Percentiles rank a stretch among this genome's conserved stretches.
These are phyloP conservation scores for Ogataea zsoltii DNA, from an alignment of 805 yeast genomes.

Conservation along the genomic window DNA sequence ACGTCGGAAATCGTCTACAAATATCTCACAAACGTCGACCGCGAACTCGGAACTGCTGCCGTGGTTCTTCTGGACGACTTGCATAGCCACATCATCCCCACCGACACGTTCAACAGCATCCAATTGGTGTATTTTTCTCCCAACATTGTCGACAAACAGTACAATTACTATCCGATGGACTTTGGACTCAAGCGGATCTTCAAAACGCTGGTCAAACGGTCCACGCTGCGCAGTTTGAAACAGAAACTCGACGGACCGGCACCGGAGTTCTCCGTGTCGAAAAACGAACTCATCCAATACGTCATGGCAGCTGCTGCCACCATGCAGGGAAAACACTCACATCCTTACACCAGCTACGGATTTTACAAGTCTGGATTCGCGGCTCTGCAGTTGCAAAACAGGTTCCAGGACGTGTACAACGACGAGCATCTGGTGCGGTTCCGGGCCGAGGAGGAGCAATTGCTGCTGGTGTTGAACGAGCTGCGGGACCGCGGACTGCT, in stretches of 20 bases:
- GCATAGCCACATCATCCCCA: conserved; percentile 38
- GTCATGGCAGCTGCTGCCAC: conserved; percentile 22
- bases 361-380: conserved; percentile 26
- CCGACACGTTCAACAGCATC: conserved; percentile 30
- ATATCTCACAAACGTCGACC: conserved; percentile 25
- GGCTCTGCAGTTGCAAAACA: conserved; percentile 8
- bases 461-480: conserved; percentile 23
- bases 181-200: conserved; percentile 36
- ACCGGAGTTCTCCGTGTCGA: conserved; percentile 4
- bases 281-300: conserved; percentile 26
- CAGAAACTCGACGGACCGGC: conserved; percentile 8
- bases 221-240: conserved; percentile 17
- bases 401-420: conserved; percentile 3
- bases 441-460: conserved; percentile 25
- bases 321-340: conserved; percentile 16
- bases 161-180: conserved; percentile 33
- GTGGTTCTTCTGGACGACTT: conserved; percentile 36
- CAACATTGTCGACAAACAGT: conserved; percentile 14
- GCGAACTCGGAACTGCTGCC: conserved; percentile 8
- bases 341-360: conserved; percentile 19
- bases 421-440: conserved; percentile 17
- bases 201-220: conserved; percentile 30
- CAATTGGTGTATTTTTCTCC: conserved; percentile 33
- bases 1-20: conserved; percentile 30
- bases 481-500: conserved; percentile 20